Conservation (phyloP, 2,329 filamentous ascomycete genomes). For the Xylaria hypoxylon region DNA sequence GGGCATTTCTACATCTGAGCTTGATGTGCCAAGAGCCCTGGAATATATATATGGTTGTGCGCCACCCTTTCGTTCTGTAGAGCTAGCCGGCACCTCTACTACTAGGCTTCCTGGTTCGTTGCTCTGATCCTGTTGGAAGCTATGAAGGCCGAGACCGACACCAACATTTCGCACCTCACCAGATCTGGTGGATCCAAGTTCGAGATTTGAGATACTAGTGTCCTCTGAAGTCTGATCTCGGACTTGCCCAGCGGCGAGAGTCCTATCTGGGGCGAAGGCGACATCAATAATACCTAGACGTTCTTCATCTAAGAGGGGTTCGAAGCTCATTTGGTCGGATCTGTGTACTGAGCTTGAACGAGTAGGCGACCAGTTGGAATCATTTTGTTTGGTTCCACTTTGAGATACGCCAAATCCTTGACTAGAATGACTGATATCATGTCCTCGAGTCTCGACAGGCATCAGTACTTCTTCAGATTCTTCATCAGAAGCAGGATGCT, state of each 20-base stretch:
- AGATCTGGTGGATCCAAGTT: neutral
- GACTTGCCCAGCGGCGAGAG: neutral
- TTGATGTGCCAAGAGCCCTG: neutral
- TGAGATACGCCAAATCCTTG: conserved; percentile 1
- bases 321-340: conserved; percentile 12
- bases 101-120: neutral
- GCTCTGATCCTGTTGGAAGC: neutral
- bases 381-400: neutral
- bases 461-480: neutral
- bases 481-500: conserved; percentile 5
- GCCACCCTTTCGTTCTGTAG: neutral
- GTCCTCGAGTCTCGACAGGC: neutral
- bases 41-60: conserved; percentile 1
- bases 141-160: neutral
- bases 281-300: conserved; percentile 23
- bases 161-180: neutral
- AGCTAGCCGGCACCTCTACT: neutral
- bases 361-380: conserved; percentile 10
- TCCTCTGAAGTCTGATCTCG: conserved; percentile 4
- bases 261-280: conserved; percentile 19
- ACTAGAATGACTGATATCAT: neutral
- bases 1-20: neutral
- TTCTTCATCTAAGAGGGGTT: conserved; percentile 29
- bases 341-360: conserved; percentile 23
- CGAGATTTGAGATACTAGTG: conserved; percentile 6